These are phyloP conservation scores for Batrachochytrium dendrobatidis DNA, from an alignment of 371 early-diverging fungal genomes.

Conservation along the genomic window DNA sequence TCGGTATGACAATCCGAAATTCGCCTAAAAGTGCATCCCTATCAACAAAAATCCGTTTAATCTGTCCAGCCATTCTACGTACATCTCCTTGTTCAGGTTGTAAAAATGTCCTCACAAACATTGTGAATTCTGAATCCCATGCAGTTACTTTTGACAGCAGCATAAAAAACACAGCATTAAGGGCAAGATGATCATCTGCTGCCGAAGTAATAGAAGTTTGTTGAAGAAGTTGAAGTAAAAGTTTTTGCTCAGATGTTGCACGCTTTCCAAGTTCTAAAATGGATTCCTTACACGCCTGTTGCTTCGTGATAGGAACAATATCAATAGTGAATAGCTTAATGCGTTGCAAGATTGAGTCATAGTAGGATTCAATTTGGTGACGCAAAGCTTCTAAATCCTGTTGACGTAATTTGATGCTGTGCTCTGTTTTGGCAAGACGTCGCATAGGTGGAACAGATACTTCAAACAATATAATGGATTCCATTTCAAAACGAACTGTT, in stretches of 20 bases:
- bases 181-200: conserved; percentile 67
- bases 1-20: neutral
- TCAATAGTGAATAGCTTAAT: conserved; percentile 32
- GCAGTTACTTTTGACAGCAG: conserved; percentile 67
- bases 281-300: conserved; percentile 21
- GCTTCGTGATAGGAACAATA: conserved; percentile 20
- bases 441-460: conserved; percentile 73
- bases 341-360: conserved; percentile 55
- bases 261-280: conserved; percentile 24
- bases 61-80: conserved; percentile 52
- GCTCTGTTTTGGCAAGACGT: conserved; percentile 51
- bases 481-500: conserved; percentile 67
- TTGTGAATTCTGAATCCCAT: conserved; percentile 78
- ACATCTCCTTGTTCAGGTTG: conserved; percentile 63
- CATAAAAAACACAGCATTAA: conserved; percentile 64
- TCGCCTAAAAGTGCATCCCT: neutral
- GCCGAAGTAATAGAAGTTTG: conserved; percentile 67
- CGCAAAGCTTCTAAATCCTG: conserved; percentile 54
- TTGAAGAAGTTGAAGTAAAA: conserved; percentile 69
- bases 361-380: conserved; percentile 53
- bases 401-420: conserved; percentile 48
- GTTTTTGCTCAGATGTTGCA: conserved; percentile 58
- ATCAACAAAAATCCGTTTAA: conserved; percentile 50
- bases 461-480: conserved; percentile 67
- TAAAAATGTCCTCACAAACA: conserved; percentile 64